Percentiles rank a stretch among this genome's conserved stretches.
Evolutionary conservation across 352 stramenopile genomes (phyloP).

Genomic region (Phytophthora capsici): DNA sequence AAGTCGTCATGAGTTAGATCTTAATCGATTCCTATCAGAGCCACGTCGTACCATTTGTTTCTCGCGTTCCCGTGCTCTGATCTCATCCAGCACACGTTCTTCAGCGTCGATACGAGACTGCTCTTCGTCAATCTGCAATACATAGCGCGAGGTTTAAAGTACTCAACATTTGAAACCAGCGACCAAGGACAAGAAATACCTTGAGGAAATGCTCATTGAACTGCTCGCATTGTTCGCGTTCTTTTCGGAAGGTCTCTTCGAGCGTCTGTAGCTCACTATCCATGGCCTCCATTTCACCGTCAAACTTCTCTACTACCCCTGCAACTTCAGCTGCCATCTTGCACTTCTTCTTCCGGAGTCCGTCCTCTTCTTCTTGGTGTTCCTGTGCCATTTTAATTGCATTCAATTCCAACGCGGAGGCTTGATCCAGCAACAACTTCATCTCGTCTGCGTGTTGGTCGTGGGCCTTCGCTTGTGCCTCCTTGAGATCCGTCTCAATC

Average conservation of each 20-base stretch:
- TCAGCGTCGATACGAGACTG: slow-evolving; percentile 85
- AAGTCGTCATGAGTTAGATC: too few species aligned
- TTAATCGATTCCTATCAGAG: too few species aligned
- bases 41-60: slow-evolving; percentile 66
- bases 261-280: slow-evolving; percentile 60
- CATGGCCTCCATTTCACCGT: slow-evolving; percentile 74
- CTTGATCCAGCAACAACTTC: slow-evolving; percentile 67
- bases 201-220: slow-evolving; percentile 88
- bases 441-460: slow-evolving; percentile 85
- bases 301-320: slow-evolving; percentile 77
- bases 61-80: slow-evolving; percentile 69
- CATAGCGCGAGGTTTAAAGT: too few species aligned
- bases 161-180: background rate
- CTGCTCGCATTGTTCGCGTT: slow-evolving; percentile 67
- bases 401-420: slow-evolving; percentile 56
- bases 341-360: slow-evolving; percentile 82
- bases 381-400: slow-evolving; percentile 78
- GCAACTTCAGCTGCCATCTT: slow-evolving; percentile 81
- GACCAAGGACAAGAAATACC: slow-evolving; percentile 24
- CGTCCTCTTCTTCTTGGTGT: slow-evolving; percentile 84
- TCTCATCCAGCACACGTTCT: slow-evolving; percentile 75
- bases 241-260: slow-evolving; percentile 47
- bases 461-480: slow-evolving; percentile 72
- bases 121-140: slow-evolving; percentile 78
- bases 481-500: slow-evolving; percentile 81